phyloP scores from a whole-genome alignment of 2,329 filamentous ascomycete species.

The Penicillium sp. region DNA sequence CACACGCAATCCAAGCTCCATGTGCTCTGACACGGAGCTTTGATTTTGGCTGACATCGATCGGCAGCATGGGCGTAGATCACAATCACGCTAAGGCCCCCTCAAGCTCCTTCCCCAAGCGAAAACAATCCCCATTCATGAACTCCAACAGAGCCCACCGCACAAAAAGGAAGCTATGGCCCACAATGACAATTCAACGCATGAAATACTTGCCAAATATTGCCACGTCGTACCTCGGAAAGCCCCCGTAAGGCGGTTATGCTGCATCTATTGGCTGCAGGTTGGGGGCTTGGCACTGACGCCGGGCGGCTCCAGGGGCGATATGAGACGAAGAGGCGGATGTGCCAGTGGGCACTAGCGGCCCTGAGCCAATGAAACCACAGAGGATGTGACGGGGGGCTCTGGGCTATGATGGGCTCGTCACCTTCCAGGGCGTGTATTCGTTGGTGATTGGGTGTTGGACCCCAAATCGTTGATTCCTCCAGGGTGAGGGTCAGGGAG shows the following conservation, averaged over 20 bases:
- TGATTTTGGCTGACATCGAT: conserved; percentile 7
- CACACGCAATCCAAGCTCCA: neutral
- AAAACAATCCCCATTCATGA: neutral
- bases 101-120: neutral
- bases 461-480: neutral
- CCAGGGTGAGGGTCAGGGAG: neutral
- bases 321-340: conserved; percentile 18
- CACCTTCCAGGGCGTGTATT: conserved; percentile 7
- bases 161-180: neutral
- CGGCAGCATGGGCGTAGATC: conserved; percentile 16
- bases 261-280: conserved; percentile 12
- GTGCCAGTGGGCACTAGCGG: conserved; percentile 12
- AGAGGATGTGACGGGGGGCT: conserved; percentile 21
- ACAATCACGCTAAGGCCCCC: conserved; percentile 14
- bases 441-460: conserved; percentile 15
- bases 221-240: neutral
- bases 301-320: conserved; percentile 22
- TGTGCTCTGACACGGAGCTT: neutral
- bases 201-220: neutral
- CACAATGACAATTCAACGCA: neutral
- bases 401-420: conserved; percentile 6
- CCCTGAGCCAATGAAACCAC: conserved; percentile 17
- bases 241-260: conserved; percentile 1
- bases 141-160: neutral
- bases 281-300: conserved; percentile 16